Percentiles rank a stretch among this genome's conserved stretches.
These are phyloP conservation scores for Colletotrichum phormii DNA, from an alignment of 2,329 filamentous ascomycete species.

Conservation along the genomic window DNA sequence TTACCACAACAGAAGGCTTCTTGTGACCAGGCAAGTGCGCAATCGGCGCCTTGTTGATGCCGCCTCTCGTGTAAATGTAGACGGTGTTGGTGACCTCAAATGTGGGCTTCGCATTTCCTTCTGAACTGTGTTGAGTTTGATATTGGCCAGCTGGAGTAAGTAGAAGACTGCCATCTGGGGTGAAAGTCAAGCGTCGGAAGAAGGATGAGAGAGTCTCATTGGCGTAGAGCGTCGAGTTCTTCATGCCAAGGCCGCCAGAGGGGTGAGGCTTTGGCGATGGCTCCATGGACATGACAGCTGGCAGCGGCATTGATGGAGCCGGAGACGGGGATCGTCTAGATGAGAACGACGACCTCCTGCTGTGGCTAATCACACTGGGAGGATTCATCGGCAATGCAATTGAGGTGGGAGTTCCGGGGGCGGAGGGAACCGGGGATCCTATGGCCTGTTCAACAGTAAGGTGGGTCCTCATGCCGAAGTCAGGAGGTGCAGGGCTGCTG, in stretches of 20 bases:
- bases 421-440: slow-evolving; percentile 88
- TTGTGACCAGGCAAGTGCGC: slow-evolving; percentile 97
- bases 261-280: slow-evolving; percentile 84
- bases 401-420: slow-evolving; percentile 92
- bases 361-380: slow-evolving; percentile 76
- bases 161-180: slow-evolving; percentile 92
- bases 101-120: slow-evolving; percentile 76
- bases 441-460: slow-evolving; percentile 68
- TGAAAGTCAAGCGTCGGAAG: slow-evolving; percentile 92
- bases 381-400: slow-evolving; percentile 96
- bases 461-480: slow-evolving; percentile 76
- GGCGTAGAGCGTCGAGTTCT: slow-evolving; percentile 91
- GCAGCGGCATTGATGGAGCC: slow-evolving; percentile 91
- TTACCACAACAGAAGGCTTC: slow-evolving; percentile 95
- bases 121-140: slow-evolving; percentile 77
- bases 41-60: slow-evolving; percentile 95
- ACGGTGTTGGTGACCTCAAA: slow-evolving; percentile 97
- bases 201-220: slow-evolving; percentile 98
- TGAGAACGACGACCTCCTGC: slow-evolving; percentile 86
- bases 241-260: slow-evolving; percentile 71
- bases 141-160: slow-evolving; percentile 97
- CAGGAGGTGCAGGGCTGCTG: slow-evolving; percentile 90
- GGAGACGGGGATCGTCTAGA: slow-evolving; percentile 90
- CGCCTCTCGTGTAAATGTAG: slow-evolving; percentile 96
- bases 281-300: slow-evolving; percentile 94